Percentiles rank a stretch among this genome's conserved stretches.
Conservation (phyloP, 176 grass and related monocot genomes). For the Rhynchospora breviuscula region DNA sequence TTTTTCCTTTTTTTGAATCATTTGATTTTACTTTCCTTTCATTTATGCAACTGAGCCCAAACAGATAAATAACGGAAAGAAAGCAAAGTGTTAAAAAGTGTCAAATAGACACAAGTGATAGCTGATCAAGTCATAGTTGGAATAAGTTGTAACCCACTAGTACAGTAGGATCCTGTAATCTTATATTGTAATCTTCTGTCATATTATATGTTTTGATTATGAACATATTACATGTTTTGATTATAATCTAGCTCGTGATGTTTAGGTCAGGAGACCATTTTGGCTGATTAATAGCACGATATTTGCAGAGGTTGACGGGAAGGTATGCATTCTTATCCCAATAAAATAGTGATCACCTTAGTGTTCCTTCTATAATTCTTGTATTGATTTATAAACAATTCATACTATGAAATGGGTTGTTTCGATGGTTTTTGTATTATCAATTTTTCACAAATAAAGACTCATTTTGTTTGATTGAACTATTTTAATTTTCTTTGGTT, state of each 20-base stretch:
- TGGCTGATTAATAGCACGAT: slow-evolving; percentile 98
- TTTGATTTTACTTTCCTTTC: background rate
- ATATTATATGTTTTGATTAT: background rate
- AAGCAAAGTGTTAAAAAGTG: background rate
- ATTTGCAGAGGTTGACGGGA: slow-evolving; percentile 86
- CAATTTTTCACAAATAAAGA: background rate
- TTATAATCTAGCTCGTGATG: slow-evolving; percentile 9
- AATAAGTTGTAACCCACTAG: background rate
- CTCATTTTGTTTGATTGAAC: slow-evolving; percentile 5
- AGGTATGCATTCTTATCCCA: slow-evolving; percentile 40
- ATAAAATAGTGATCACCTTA: background rate
- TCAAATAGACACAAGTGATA: background rate
- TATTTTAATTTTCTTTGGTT: slow-evolving; percentile 14
- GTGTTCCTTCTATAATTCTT: background rate
- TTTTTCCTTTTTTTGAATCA: background rate
- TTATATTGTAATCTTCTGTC: background rate
- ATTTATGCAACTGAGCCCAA: background rate
- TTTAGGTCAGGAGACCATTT: slow-evolving; percentile 92
- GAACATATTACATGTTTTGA: background rate
- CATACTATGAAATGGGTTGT: no score
- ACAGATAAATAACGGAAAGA: background rate
- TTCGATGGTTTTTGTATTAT: background rate
- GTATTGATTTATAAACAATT: background rate
- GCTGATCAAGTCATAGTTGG: background rate
- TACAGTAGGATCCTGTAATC: background rate